Base-by-base conservation (phyloP, 2,329 filamentous ascomycete genomes). In the Paramyrothecium sp. region DNA sequence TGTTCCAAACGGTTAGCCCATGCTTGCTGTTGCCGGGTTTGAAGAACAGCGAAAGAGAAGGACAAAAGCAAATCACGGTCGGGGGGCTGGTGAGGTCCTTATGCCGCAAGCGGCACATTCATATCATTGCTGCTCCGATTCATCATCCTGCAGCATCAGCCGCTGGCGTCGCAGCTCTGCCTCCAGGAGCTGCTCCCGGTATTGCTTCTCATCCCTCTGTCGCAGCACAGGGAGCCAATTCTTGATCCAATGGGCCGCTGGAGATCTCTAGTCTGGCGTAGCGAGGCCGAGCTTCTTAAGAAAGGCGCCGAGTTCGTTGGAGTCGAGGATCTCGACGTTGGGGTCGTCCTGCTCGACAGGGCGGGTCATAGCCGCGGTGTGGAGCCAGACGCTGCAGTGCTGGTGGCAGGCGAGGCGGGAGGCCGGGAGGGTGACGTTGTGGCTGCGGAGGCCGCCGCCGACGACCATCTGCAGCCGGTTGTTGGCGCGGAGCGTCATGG, bases 371-470 rank as follows among this genome's bases (percentile, higher is more conserved):
- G 69, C 68, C 4, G 81, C 79, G 7, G 81, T 80, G 57, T 85
- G 81, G 49, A 82, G 71, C 73, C 75, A 81, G 4, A 77, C 65
- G 41, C 61, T 60, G 22, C 51, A 49, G 5, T 56, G 56, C 21
- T 52, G 52, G 33, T 67, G 62, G 22, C 59, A 58, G 33, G 60
- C 61, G 21, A 80, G 58, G 4, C 55, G 61, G 10, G 59, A 58
- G 4, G 67, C 64, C 10, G 78, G 54, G 2, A 57, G 54, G 7
- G 20, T 34, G 8, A 78, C 65, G 56, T 80, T 82, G n/a, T 56
- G 56, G 48, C 69, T 73, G 48, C 80, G 72, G 19, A 84, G 72
- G 1, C 82, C 82, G 1, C 83, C 83, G 0, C 82, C 82, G 3
- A 82, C 71, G 16, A 85, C 74, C 50, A 85, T 67, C 64, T 85